Base-by-base conservation (phyloP, 139 green algal species). In the Coelastrella sp. region DNA sequence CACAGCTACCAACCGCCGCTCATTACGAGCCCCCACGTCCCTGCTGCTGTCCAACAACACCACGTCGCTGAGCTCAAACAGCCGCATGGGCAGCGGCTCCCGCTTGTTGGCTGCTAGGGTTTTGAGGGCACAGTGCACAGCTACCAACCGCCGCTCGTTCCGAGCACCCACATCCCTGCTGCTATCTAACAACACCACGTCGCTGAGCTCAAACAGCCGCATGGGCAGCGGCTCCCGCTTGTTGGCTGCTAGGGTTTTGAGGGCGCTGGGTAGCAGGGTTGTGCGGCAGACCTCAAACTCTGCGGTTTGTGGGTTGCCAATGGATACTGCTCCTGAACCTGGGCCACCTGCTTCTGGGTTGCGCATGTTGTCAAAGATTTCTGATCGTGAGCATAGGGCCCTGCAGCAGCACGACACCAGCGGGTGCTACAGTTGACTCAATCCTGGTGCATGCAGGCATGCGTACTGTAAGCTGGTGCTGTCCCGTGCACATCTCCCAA, bases 191-290 rank as follows among this genome's bases (percentile, higher is more conserved):
- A 98, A 85, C 20, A 98, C 92, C 2, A 98, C 97, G 87, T 99
- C 97, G 94, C 94, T 90, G 60, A 97, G 91, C 95, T 99, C 98
- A 91, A 99, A 99, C 74, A 99, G 94, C 91, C 95, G 95, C 17
- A 99, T 87, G 7, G 98, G 98, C 86, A 99, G 93, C 14, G 98
- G 94, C 17, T 96, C 94, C 75, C 99, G 96, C 89, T 98, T 98
- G 95, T 99, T 99, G 73, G 97, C 94, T 5, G 93, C 97, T 64
- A 99, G 91, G 17, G 98, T 99, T 92, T 99, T 99, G 64, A 99
- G 95, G 32, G 96, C 95, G 57, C 85, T 94, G 54, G 90, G 80
- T 59, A 97, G 89, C 85, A 98, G 90, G 19, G 84, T 96, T 11
- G 94, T 92, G 58, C 95, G 91, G 74, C 91, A 96, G 54, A 98